These are phyloP conservation scores for Zygosaccharomyces pseudorouxii DNA, from an alignment of 805 yeast genomes.

Conservation along the genomic window DNA sequence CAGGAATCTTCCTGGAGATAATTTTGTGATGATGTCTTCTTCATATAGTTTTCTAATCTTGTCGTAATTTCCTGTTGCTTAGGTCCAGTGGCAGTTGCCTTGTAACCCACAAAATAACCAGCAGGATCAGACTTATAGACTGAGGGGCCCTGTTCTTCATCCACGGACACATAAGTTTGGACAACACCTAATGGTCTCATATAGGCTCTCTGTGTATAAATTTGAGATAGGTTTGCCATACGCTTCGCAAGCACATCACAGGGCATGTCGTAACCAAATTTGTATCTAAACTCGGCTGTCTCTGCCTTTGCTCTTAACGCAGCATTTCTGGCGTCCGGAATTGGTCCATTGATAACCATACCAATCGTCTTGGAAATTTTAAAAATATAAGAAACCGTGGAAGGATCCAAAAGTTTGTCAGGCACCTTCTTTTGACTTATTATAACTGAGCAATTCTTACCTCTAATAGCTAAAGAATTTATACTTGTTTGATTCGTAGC, in stretches of 20 bases:
- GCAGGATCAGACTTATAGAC: slow-evolving; percentile 96
- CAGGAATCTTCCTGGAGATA: slow-evolving; percentile 57
- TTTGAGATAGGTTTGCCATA: slow-evolving; percentile 92
- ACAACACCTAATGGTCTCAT: slow-evolving; percentile 98
- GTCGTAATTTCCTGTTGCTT: slow-evolving; percentile 95
- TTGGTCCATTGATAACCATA: slow-evolving; percentile 88
- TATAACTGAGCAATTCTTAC: slow-evolving; percentile 80
- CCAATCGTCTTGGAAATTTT: slow-evolving; percentile 78
- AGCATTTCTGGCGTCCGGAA: slow-evolving; percentile 90
- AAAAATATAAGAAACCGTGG: slow-evolving; percentile 82
- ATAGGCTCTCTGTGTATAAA: slow-evolving; percentile 95
- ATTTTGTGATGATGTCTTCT: slow-evolving; percentile 44
- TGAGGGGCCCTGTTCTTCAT: slow-evolving; percentile 86
- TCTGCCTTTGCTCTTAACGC: slow-evolving; percentile 91
- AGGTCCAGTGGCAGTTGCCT: slow-evolving; percentile 94
- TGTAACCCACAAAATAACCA: slow-evolving; percentile 86
- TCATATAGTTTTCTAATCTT: slow-evolving; percentile 82
- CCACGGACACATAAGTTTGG: slow-evolving; percentile 79
- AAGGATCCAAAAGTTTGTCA: slow-evolving; percentile 85
- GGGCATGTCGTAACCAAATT: slow-evolving; percentile 96
- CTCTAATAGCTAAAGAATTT: slow-evolving; percentile 82
- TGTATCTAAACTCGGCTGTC: slow-evolving; percentile 91
- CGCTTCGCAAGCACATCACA: slow-evolving; percentile 88
- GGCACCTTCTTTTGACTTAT: slow-evolving; percentile 95
- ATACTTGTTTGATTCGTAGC: slow-evolving; percentile 91